Conservation (phyloP, 1,284 basidiomycete genomes). For the Trichosporon coremiiforme region DNA sequence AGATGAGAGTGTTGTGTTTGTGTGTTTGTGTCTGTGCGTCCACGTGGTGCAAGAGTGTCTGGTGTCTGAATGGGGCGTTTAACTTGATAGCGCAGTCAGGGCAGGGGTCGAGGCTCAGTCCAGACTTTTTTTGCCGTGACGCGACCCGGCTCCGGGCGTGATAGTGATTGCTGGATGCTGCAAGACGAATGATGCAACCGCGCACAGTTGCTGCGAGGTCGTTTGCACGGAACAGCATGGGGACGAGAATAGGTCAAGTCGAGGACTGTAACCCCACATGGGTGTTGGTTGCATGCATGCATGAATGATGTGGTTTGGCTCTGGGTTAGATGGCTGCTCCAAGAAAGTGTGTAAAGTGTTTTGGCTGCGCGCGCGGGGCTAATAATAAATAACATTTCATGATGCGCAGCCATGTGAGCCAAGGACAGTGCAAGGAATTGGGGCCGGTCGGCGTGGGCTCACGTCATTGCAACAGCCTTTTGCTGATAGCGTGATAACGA, state of each 20-base stretch:
- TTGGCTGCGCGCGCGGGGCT: background rate
- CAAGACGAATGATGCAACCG: too few species aligned
- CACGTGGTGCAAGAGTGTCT: background rate
- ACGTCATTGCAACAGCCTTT: background rate
- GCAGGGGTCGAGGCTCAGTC: background rate
- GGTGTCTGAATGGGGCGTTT: background rate
- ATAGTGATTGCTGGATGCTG: too few species aligned
- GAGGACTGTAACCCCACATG: background rate
- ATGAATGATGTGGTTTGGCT: too few species aligned
- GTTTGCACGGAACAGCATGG: too few species aligned
- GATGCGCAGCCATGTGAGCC: too few species aligned
- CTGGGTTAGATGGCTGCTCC: too few species aligned
- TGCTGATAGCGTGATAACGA: too few species aligned
- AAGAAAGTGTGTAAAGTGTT: too few species aligned
- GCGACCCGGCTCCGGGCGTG: too few species aligned
- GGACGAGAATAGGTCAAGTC: background rate
- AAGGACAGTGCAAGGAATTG: background rate
- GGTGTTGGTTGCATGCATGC: background rate
- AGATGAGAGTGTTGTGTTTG: background rate
- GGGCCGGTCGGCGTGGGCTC: constrained; percentile 2
- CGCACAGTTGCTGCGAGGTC: background rate
- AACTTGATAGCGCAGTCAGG: background rate
- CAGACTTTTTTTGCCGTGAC: background rate
- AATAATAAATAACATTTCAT: too few species aligned
- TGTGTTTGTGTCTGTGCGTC: too few species aligned